Conservation (phyloP, 2,329 filamentous ascomycete genomes). For the Verticillium dahliae region DNA sequence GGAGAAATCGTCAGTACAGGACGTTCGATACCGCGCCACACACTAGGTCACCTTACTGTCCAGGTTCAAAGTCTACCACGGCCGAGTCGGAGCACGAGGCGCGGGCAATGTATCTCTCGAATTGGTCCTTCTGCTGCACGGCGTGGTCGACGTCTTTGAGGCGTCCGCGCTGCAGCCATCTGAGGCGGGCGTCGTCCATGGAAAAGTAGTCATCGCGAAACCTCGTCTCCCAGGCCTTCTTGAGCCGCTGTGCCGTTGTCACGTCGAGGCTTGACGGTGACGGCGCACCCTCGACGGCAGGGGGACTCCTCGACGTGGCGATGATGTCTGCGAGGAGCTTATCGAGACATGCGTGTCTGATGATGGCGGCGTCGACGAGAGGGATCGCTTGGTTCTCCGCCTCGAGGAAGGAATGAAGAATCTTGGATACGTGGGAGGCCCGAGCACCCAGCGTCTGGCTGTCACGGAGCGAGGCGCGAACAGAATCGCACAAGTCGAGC, state of each 20-base stretch:
- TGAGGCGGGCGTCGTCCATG: conserved; percentile 36
- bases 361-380: conserved; percentile 29
- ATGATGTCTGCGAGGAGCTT: conserved; percentile 35
- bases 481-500: conserved; percentile 34
- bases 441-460: conserved; percentile 23
- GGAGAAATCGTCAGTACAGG: conserved; percentile 10
- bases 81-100: conserved; percentile 15
- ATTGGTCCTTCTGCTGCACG: conserved; percentile 18
- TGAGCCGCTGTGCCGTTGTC: conserved; percentile 29
- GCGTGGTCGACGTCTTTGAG: conserved; percentile 35
- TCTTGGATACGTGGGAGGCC: conserved; percentile 27
- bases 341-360: conserved; percentile 31
- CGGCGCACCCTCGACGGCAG: conserved; percentile 17
- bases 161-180: conserved; percentile 26
- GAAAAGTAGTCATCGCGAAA: conserved; percentile 37
- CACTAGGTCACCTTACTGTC: conserved; percentile 33
- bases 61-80: conserved; percentile 32
- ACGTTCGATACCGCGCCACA: neutral
- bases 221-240: conserved; percentile 34
- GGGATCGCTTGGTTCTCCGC: conserved; percentile 28
- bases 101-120: conserved; percentile 29
- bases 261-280: conserved; percentile 24
- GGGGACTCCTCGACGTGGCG: conserved; percentile 18
- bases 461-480: conserved; percentile 27
- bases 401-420: conserved; percentile 29